Conservation (phyloP, 129 eudicot genomes). For the Pulicaria dysenterica region DNA sequence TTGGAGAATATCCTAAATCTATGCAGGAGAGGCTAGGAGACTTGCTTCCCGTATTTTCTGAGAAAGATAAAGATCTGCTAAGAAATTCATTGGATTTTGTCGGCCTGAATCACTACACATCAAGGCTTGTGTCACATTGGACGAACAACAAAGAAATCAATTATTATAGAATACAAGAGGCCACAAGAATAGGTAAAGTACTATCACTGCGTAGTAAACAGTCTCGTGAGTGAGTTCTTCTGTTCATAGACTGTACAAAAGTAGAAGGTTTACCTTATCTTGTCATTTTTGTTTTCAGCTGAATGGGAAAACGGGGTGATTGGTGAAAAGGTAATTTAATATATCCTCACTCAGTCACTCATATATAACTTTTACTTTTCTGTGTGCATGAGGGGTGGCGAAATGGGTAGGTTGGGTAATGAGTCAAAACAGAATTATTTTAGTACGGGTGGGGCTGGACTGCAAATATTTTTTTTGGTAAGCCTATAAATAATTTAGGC, state of each 20-base stretch:
- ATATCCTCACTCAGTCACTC: constrained; percentile 13
- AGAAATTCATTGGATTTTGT: constrained; percentile 61
- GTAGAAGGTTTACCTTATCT: constrained; percentile 13
- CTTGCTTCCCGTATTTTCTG: constrained; percentile 57
- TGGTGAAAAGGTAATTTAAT: constrained; percentile 60
- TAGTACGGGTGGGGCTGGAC: background rate
- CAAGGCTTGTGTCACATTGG: constrained; percentile 57
- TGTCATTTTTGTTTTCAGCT: constrained; percentile 39
- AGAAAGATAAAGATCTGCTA: constrained; percentile 55
- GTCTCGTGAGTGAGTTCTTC: background rate
- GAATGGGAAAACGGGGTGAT: constrained; percentile 66
- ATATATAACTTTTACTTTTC: constrained; percentile 12
- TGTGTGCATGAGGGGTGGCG: background rate
- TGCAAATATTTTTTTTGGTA: background rate
- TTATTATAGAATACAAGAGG: constrained; percentile 56
- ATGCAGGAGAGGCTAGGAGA: constrained; percentile 73
- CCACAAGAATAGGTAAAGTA: constrained; percentile 50
- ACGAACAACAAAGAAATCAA: constrained; percentile 38
- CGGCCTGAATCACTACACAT: constrained; percentile 76
- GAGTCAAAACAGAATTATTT: background rate
- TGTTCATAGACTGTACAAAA: background rate
- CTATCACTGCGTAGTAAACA: constrained; percentile 2
- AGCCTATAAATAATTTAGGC: background rate
- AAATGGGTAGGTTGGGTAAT: background rate
- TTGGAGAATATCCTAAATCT: constrained; percentile 71